These are phyloP conservation scores for Coniochaeta sp. DNA, from an alignment of 2,329 filamentous ascomycete species.

Conservation along the genomic window DNA sequence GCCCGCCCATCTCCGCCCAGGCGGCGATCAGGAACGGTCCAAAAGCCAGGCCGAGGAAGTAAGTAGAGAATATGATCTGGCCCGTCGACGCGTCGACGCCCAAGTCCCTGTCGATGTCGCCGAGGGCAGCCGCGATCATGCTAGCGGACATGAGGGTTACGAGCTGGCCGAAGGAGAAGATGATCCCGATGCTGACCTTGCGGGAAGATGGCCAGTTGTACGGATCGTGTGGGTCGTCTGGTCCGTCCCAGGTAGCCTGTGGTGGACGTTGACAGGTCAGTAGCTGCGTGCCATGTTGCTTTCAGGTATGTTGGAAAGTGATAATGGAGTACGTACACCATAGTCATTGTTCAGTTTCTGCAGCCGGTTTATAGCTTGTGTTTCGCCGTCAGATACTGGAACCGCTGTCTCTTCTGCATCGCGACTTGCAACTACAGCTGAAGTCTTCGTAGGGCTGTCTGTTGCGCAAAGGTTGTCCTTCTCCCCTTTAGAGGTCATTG, in stretches of 20 bases:
- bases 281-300: not conserved
- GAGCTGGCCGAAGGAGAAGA: constrained; percentile 25
- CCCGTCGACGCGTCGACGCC: constrained; percentile 16
- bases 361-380: not conserved
- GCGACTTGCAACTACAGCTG: not conserved
- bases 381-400: not conserved
- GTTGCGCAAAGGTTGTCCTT: not conserved
- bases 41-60: constrained; percentile 25
- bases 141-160: constrained; percentile 27
- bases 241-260: constrained; percentile 9
- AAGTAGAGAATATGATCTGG: constrained; percentile 26
- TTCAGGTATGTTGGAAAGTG: not conserved
- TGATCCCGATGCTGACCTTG: constrained; percentile 16
- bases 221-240: constrained; percentile 9
- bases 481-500: not conserved
- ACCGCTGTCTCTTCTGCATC: not conserved
- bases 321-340: not conserved
- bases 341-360: constrained; percentile 1
- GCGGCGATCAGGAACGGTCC: constrained; percentile 25
- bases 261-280: not conserved
- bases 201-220: constrained; percentile 10
- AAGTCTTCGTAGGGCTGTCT: not conserved
- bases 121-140: constrained; percentile 27
- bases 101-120: constrained; percentile 22
- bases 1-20: constrained; percentile 24